Evolutionary conservation across 176 grass and related monocot genomes (phyloP).

Genomic region (Carex myosuroides): DNA sequence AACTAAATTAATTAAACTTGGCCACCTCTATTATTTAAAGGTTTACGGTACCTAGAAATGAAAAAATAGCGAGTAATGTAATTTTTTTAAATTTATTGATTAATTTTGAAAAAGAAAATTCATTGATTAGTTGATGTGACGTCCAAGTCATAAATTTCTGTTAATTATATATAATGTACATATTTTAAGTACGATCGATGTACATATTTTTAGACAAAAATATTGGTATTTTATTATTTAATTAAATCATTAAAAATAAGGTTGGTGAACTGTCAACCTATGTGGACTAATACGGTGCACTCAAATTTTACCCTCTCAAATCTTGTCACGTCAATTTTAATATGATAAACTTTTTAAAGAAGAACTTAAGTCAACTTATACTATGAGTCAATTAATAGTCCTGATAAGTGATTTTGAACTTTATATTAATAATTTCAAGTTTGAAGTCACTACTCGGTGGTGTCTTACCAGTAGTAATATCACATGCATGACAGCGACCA

Average conservation of each 20-base stretch:
- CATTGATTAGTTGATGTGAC: not conserved
- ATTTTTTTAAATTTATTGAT: not conserved
- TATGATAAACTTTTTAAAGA: not conserved
- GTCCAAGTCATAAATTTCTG: not conserved
- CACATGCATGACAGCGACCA: not conserved
- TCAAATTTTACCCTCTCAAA: not conserved
- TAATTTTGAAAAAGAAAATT: not conserved
- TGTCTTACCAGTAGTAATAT: not conserved
- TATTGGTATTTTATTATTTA: not conserved
- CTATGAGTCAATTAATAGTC: not conserved
- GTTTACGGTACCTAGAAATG: not conserved
- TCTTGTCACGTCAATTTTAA: not conserved
- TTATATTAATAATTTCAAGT: not conserved
- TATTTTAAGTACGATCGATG: not conserved
- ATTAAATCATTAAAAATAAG: not conserved
- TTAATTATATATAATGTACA: not conserved
- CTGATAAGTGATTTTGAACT: not conserved
- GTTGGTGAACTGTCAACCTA: not conserved
- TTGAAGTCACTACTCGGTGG: not conserved
- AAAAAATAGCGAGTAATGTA: not conserved
- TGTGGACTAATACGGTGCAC: not conserved
- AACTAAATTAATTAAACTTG: not conserved
- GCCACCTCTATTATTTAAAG: not conserved
- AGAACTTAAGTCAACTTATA: not conserved
- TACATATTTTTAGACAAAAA: not conserved